Evolutionary conservation across 1,139 yeast genomes (phyloP).

Genomic region (Geotrichum citri-aurantii): DNA sequence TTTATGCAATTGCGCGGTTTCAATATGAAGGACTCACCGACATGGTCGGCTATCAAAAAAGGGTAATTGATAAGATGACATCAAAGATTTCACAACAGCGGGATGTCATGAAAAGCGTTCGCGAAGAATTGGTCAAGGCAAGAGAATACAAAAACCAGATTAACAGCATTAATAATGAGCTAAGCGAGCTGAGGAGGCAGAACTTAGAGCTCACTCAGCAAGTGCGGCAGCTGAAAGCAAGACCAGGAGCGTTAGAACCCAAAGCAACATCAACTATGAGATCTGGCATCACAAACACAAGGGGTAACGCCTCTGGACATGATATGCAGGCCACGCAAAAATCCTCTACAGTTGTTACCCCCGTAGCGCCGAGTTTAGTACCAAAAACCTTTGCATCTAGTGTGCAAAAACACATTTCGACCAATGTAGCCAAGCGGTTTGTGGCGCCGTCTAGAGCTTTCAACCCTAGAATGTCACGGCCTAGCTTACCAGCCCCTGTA

Average conservation of each 20-base stretch:
- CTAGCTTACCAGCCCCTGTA: background rate
- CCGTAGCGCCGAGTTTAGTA: background rate
- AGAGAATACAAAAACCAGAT: conserved; percentile 15
- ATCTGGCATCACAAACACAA: background rate
- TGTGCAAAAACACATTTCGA: conserved; percentile 10
- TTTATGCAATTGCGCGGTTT: conserved; percentile 17
- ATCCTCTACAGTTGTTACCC: background rate
- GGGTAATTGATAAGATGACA: conserved; percentile 12
- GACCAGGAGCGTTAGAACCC: background rate
- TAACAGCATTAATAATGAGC: background rate
- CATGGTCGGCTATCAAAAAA: conserved; percentile 15
- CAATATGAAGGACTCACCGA: conserved; percentile 18
- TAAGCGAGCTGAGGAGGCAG: background rate
- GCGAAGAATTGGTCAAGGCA: conserved; percentile 18
- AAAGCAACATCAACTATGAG: background rate
- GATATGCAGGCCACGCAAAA: background rate
- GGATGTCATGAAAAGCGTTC: conserved; percentile 17
- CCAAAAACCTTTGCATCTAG: conserved; percentile 6
- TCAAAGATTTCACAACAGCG: conserved; percentile 16
- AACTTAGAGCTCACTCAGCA: background rate
- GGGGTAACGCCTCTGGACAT: background rate
- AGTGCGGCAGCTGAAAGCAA: background rate
- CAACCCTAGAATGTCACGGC: background rate
- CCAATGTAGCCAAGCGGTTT: background rate
- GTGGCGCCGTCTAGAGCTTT: background rate